Base-by-base conservation (phyloP, 2,329 filamentous ascomycete genomes). In the Clonostachys byssicola region DNA sequence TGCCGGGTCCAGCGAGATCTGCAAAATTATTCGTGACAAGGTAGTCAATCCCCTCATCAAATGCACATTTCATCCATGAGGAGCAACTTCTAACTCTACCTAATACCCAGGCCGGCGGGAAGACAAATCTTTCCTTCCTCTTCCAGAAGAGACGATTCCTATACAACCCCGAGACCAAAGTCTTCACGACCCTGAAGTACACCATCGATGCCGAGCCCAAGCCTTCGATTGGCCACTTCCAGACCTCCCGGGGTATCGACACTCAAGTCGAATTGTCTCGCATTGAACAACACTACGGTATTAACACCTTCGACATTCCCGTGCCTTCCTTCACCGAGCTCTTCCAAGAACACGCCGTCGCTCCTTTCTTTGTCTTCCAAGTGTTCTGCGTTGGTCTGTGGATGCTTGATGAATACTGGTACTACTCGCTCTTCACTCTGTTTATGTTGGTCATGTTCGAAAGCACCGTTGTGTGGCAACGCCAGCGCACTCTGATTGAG, bases 401-500 rank as follows among this genome's bases (percentile, higher is more conserved):
- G 94, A 89, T 97, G 85, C 74, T 99, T 63, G 94, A 99, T 63
- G 95, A 99, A 71, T 99, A 97, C 72, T 99, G 95, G 94, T 99
- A 99, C 75, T 99, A 99, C 73, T 97, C 94, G 51, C 81, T 99
- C 17, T 99, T 99, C 70, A 99, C 95, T 1, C 84, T 99, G 18
- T 92, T 97, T 73, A 99, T 99, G 95, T 82, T 99, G 47, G 90
- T 99, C 56, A 86, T 83, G 49, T 99, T 99, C 58, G 94, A 99
- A 74, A 96, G 92, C 66, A 99, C 94, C 3, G 95, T 99, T 36
- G 95, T 99, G 14, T 99, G 94, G 95, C 94, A 99, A 73, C 85
- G 94, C 51, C 94, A 99, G 78, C 82, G 92, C 56, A 99, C 95
- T 3, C 72, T 99, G 55, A 95, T 81, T 62, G 94, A 99, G 70